phyloP scores from a whole-genome alignment of 768 basidiomycete species.

The Boletus huronensis region DNA sequence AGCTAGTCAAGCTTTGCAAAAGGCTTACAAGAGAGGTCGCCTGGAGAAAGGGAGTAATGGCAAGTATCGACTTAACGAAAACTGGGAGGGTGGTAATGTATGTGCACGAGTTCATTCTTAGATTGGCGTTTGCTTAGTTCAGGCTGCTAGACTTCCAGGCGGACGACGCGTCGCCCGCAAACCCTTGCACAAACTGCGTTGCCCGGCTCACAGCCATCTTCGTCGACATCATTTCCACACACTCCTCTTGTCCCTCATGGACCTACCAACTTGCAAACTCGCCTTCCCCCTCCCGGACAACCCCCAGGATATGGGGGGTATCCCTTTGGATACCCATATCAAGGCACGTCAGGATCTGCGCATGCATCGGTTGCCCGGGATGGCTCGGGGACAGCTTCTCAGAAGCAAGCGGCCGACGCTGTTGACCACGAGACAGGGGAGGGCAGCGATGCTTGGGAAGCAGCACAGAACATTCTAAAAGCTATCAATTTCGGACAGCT shows the following conservation, averaged over 20 bases:
- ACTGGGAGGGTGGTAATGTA: slow-evolving; percentile 82
- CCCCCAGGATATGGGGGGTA: slow-evolving; percentile 36
- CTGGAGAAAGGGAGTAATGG: slow-evolving; percentile 72
- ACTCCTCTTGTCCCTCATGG: slow-evolving; percentile 40
- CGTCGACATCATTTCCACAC: slow-evolving; percentile 58
- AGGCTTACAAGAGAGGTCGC: slow-evolving; percentile 78
- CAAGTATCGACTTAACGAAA: slow-evolving; percentile 70
- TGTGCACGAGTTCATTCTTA: slow-evolving; percentile 27
- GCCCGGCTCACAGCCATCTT: slow-evolving; percentile 25
- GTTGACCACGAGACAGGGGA: slow-evolving; percentile 36
- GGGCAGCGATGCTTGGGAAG: slow-evolving; percentile 67
- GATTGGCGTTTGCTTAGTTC: slow-evolving; percentile 6
- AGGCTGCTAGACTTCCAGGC: slow-evolving; percentile 56
- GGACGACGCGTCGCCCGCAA: slow-evolving; percentile 80
- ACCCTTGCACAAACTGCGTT: slow-evolving; percentile 34
- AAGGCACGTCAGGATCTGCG: slow-evolving; percentile 17
- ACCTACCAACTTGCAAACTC: slow-evolving; percentile 33
- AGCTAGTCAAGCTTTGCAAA: slow-evolving; percentile 85
- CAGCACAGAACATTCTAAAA: slow-evolving; percentile 72
- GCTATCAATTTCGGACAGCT: slow-evolving; percentile 70
- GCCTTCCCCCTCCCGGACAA: slow-evolving; percentile 32
- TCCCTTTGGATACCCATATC: slow-evolving; percentile 38
- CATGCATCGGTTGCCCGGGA: slow-evolving; percentile 1
- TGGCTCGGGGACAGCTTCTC: slow-evolving; percentile 3
- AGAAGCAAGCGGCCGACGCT: slow-evolving; percentile 9